Conservation (phyloP, 148 eudicot species). For the Diospyros kaki region DNA sequence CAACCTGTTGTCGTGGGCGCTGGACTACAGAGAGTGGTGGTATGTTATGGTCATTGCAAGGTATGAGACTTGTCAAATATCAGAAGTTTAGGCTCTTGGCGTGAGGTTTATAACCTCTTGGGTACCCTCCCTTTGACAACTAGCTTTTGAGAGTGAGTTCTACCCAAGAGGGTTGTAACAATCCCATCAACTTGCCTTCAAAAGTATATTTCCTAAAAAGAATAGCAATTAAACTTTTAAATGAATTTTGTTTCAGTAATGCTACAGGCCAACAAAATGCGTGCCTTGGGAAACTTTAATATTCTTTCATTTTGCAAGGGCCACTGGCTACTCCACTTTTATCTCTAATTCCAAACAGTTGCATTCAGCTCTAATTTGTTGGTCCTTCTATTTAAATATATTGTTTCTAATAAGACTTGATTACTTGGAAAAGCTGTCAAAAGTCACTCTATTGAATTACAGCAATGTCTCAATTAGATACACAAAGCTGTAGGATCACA, state of each 20-base stretch:
- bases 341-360: neutral
- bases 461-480: too few species aligned
- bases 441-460: neutral
- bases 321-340: neutral
- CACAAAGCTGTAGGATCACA: too few species aligned
- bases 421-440: neutral
- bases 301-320: neutral
- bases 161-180: too few species aligned
- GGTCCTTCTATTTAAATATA: neutral
- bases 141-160: too few species aligned
- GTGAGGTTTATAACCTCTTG: too few species aligned
- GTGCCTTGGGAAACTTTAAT: neutral
- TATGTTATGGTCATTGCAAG: too few species aligned
- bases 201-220: neutral
- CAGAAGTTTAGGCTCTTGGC: too few species aligned
- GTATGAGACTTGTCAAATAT: too few species aligned
- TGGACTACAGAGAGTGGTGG: too few species aligned
- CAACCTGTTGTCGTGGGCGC: too few species aligned
- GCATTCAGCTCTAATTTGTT: neutral
- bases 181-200: too few species aligned
- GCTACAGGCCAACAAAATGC: neutral
- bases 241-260: neutral
- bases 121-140: too few species aligned
- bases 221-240: neutral
- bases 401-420: neutral